These are phyloP conservation scores for Biscogniauxia marginata DNA, from an alignment of 2,329 filamentous ascomycete species.

Conservation along the genomic window DNA sequence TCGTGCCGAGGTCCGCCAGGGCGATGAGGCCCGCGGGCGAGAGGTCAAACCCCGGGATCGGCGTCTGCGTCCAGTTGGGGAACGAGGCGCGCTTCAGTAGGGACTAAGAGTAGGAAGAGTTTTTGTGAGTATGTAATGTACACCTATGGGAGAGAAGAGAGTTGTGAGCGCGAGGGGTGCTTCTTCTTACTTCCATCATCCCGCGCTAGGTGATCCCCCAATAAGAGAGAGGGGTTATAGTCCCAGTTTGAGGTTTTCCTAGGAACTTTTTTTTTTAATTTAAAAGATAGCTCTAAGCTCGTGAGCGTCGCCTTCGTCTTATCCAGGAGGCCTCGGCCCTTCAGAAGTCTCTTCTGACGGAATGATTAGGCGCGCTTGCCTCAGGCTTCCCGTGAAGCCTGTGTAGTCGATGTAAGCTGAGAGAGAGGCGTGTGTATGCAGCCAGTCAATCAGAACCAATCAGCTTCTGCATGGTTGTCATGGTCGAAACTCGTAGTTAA, in stretches of 20 bases:
- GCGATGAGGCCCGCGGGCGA: conserved; percentile 56
- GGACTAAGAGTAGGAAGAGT: conserved; percentile 10
- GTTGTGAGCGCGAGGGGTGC: background rate
- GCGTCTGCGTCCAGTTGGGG: conserved; percentile 43
- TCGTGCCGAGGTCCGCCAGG: conserved; percentile 56
- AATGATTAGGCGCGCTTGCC: background rate
- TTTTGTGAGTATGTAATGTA: conserved; percentile 1
- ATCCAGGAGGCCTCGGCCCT: background rate
- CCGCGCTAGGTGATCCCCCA: background rate
- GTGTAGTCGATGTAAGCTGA: background rate
- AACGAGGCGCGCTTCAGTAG: conserved; percentile 32
- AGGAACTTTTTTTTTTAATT: no score
- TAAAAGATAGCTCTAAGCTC: background rate
- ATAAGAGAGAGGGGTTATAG: background rate
- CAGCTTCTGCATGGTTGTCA: background rate
- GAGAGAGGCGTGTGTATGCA: no score
- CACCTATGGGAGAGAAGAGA: background rate
- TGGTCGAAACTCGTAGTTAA: no score
- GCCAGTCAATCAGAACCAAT: background rate
- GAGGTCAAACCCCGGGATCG: conserved; percentile 45
- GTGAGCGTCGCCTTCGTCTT: background rate
- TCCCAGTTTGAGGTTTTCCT: no score
- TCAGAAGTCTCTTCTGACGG: background rate
- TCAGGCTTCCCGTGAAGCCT: background rate
- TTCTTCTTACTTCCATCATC: background rate